These are phyloP conservation scores for Lodderomyces jiufengensis DNA, from an alignment of 1,139 yeast genomes.

Conservation along the genomic window DNA sequence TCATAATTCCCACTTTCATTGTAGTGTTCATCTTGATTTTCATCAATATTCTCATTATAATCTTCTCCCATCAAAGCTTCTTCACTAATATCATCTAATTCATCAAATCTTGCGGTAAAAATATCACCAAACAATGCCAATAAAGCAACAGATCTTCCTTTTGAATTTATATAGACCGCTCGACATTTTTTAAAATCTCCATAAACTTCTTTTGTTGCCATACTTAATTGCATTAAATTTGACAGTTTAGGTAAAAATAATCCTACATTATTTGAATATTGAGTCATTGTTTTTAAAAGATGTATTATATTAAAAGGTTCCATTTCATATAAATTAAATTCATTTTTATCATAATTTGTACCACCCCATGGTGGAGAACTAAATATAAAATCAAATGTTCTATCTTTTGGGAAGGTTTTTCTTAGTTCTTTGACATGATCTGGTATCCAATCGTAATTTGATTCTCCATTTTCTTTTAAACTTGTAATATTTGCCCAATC, in stretches of 20 bases:
- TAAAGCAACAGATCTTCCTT: conserved; percentile 51
- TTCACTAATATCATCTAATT: conserved; percentile 8
- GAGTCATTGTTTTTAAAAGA: conserved; percentile 39
- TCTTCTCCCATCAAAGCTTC: conserved; percentile 1
- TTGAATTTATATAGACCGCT: conserved; percentile 41
- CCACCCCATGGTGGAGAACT: conserved; percentile 99
- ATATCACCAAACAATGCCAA: conserved; percentile 55
- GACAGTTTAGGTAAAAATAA: conserved; percentile 77
- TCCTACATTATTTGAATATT: conserved; percentile 52
- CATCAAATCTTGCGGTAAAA: conserved; percentile 10
- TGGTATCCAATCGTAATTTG: conserved; percentile 13
- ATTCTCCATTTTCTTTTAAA: conserved; percentile 11
- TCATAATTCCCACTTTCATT: background rate
- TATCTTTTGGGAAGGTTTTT: conserved; percentile 6
- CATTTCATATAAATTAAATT: conserved; percentile 43
- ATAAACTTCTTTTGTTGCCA: conserved; percentile 42
- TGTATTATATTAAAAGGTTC: conserved; percentile 50
- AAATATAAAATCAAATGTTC: conserved; percentile 63
- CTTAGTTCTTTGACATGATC: conserved; percentile 8
- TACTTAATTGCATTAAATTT: conserved; percentile 52
- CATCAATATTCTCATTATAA: background rate
- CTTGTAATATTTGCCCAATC: conserved; percentile 52
- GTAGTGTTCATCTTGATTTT: background rate
- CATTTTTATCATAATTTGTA: conserved; percentile 51
- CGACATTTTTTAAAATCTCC: conserved; percentile 43